Evolutionary conservation across 2,329 filamentous ascomycete species (phyloP), one percentile per base, ranked within the genome.

Genomic region (Alternaria sp.): DNA sequence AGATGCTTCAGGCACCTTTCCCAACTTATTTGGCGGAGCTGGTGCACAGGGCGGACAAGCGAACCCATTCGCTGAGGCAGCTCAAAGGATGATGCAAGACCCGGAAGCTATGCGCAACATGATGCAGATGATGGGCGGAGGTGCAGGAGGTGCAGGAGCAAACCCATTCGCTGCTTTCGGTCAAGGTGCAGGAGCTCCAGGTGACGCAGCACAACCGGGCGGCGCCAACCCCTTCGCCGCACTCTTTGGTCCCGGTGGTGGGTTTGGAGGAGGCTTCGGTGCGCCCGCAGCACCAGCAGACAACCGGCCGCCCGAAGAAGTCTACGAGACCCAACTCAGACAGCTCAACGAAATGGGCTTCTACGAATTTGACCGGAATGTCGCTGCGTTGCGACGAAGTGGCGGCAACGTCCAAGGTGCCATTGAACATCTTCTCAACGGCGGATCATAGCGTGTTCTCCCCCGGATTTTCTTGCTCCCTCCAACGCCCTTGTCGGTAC

Each of bases 311-410:
- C 94, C 95, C 0, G 95, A 99, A 83, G 95, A 98, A 80, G 85
- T 92, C 60, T 99, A 97, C 72, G 93, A 92, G 3, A 89, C 92
- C 32, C 94, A 99, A 80, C 84, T 99, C 51, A 86, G 93, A 62
- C 93, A 98, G 81, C 82, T 99, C 64, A 99, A 99, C 78, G 95
- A 98, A 68, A 99, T 99, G 95, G 95, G 95, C 3, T 99, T 99
- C 81, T 97, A 89, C 77, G 94, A 99, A 75, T 99, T 98, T 74
- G 94, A 99, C 54, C 84, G 92, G 69, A 99, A 99, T 71, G 88
- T 99, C 32, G 89, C 91, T 57, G 95, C 95, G 5, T 82, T 99
- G 73, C 86, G 94, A 78, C 87, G 94, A 72, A 92, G 92, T 62
- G 95, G 95, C 9, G 95, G 95, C 11, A 97, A 92, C 77, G 95